Conservation (phyloP, 2,329 filamentous ascomycete genomes). For the Colletotrichum sidae region DNA sequence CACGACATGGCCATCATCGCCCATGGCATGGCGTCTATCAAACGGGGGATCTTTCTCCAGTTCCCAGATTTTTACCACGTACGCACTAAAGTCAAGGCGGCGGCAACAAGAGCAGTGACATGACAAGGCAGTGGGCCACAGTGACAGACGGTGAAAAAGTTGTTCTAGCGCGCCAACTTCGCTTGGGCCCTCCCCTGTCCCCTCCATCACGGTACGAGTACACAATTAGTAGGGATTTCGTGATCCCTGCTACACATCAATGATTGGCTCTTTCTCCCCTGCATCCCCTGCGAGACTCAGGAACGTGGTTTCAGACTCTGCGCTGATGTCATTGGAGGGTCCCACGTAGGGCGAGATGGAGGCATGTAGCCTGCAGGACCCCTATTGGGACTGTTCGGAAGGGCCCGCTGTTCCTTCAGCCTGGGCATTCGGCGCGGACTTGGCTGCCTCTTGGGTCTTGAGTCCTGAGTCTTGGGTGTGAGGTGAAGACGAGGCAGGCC, state of each 20-base stretch:
- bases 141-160: conserved; percentile 24
- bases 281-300: conserved; percentile 24
- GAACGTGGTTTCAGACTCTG: conserved; percentile 33
- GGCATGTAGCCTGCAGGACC: conserved; percentile 37
- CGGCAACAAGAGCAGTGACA: background rate
- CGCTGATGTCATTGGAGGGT: conserved; percentile 37
- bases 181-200: conserved; percentile 7
- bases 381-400: conserved; percentile 37
- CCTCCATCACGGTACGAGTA: no score
- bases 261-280: conserved; percentile 21
- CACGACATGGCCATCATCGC: conserved; percentile 21
- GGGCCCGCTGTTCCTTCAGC: conserved; percentile 29
- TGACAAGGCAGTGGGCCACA: background rate
- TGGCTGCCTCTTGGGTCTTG: conserved; percentile 13
- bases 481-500: no score
- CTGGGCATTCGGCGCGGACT: conserved; percentile 12
- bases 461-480: no score
- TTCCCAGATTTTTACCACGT: no score
- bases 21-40: no score
- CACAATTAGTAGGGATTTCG: background rate
- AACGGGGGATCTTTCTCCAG: no score
- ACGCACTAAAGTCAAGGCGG: no score
- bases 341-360: conserved; percentile 30
- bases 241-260: conserved; percentile 18
- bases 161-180: conserved; percentile 29